phyloP scores from a whole-genome alignment of 176 grass and related monocot genomes.

The Raddia guianensis region DNA sequence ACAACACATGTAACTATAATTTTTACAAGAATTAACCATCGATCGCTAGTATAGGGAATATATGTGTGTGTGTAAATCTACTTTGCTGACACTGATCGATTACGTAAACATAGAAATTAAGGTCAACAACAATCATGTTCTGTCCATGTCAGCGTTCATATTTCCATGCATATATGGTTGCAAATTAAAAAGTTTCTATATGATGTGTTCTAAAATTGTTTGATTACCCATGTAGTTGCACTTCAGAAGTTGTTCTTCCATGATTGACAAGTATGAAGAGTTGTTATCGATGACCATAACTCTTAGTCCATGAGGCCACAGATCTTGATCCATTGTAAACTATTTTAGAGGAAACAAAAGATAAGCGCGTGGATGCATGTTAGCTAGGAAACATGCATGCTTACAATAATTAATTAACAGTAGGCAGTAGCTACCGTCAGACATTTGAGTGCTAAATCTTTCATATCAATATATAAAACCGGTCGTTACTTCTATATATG shows the following conservation, averaged over 20 bases:
- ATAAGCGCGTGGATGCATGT: neutral
- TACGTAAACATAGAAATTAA: no score
- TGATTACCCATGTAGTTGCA: slow-evolving; percentile 52
- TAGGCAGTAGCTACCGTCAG: no score
- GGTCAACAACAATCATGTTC: neutral
- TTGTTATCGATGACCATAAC: slow-evolving; percentile 49
- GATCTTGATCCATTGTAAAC: slow-evolving; percentile 16
- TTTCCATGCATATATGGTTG: neutral
- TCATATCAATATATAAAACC: neutral
- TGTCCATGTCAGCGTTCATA: neutral
- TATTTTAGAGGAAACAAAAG: neutral
- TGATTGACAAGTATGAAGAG: slow-evolving; percentile 26
- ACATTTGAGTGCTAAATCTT: neutral
- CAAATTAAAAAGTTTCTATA: no score
- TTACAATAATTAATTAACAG: no score
- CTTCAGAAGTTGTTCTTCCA: slow-evolving; percentile 48
- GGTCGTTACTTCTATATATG: neutral
- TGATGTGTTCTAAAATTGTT: neutral
- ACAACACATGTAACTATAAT: no score
- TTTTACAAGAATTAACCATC: no score
- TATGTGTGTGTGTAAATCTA: no score
- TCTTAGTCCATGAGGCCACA: slow-evolving; percentile 46
- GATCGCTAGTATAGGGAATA: no score
- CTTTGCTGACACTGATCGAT: no score
- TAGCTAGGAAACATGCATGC: no score